phyloP scores from a whole-genome alignment of 1,139 yeast genomes.

The Candida sanyaensis region DNA sequence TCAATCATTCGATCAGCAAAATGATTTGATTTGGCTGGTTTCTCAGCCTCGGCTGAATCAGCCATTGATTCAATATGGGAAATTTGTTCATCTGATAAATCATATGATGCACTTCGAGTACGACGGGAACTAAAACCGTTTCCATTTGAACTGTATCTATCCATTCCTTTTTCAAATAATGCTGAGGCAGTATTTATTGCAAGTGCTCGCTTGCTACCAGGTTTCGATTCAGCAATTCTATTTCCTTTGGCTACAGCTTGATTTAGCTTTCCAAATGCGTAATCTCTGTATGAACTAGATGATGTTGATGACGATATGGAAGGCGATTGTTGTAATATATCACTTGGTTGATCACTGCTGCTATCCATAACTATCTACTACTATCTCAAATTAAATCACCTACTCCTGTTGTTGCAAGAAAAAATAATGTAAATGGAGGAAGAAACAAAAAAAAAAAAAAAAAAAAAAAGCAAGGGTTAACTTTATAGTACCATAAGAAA shows the following conservation, averaged over 20 bases:
- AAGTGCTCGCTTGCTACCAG: constrained; percentile 46
- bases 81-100: constrained; percentile 20
- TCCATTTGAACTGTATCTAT: constrained; percentile 20
- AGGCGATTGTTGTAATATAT: constrained; percentile 2
- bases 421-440: background rate
- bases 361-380: background rate
- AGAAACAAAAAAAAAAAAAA: background rate
- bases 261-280: constrained; percentile 14
- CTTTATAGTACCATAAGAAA: no score
- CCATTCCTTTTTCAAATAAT: constrained; percentile 54
- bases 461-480: background rate
- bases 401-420: constrained; percentile 1
- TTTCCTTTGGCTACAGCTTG: constrained; percentile 18
- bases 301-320: constrained; percentile 7
- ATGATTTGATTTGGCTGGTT: constrained; percentile 28
- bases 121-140: background rate
- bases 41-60: constrained; percentile 24
- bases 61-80: constrained; percentile 22
- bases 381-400: background rate
- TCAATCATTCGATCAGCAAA: constrained; percentile 62
- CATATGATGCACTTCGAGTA: constrained; percentile 16
- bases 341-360: background rate
- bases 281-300: constrained; percentile 11
- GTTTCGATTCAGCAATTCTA: constrained; percentile 28
- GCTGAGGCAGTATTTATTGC: constrained; percentile 64